Evolutionary conservation across 129 eudicot genomes (phyloP), one percentile per base, ranked within the genome.

Genomic region (Helianthus tuberosus): DNA sequence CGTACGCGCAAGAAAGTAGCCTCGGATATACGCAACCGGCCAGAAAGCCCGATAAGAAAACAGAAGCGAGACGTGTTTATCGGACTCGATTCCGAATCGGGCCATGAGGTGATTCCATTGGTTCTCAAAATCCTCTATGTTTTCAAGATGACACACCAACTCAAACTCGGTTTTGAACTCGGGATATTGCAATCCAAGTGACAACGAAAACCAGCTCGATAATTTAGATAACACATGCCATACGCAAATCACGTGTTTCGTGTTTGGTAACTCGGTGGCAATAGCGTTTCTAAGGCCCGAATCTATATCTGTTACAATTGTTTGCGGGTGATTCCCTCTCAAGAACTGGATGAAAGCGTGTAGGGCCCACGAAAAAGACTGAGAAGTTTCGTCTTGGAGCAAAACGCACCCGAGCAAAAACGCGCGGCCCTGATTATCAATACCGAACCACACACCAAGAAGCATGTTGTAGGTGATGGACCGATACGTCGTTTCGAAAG

Each of bases 371-470:
- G 89, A 69, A 84, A 85, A 87, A 43, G 93, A 85, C 44, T 55
- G 87, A 44, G 83, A 64, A 43, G 87, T 85, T 77, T 85, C 96
- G 57, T 90, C 96, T 83, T 90, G 96, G 75, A 90, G 80, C 71
- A 90, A 81, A 81, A 75, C 89, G 52, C 93, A 90, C 53, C 93
- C 96, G 4, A 90, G 83, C 55, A 87, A 73, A 79, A 90, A 71
- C n/a, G 85, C 74, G 55, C 72, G 86, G 44, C 96, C 96, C 44
- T 83, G 81, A 79, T 87, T 87, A 79, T 84, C 88, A 62, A 90
- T 90, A 16, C 96, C 93, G 75, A 90, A 83, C 96, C 96, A 90
- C 60, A 83, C 87, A 58, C 96, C 96, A 69, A 90, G 85, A 43
- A 87, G 81, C 83, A 85, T 71, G 49, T 81, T 80, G 43, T 90